Conservation (phyloP, 2,329 filamentous ascomycete genomes). For the Fusarium tupiense region DNA sequence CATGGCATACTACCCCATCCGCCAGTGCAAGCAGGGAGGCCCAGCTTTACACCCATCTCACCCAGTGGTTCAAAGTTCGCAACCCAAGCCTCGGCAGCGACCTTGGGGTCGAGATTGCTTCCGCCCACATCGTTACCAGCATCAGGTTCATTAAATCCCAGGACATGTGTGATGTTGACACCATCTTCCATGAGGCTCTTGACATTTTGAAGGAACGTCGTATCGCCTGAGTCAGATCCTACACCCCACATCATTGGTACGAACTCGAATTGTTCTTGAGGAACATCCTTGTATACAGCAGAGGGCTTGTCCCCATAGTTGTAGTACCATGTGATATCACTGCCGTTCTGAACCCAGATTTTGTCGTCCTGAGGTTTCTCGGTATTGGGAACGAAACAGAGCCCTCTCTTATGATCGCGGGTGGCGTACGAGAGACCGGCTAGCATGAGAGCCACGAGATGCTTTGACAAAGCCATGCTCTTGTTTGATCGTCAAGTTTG, state of each 20-base stretch:
- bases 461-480: slow-evolving; percentile 18
- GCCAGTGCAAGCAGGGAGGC: slow-evolving; percentile 76
- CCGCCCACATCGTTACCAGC: slow-evolving; percentile 65
- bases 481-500: background rate
- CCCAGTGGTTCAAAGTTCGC: slow-evolving; percentile 75
- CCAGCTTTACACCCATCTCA: slow-evolving; percentile 71
- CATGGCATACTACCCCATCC: slow-evolving; percentile 69
- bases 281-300: slow-evolving; percentile 56
- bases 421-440: slow-evolving; percentile 41
- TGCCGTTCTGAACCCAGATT: slow-evolving; percentile 67
- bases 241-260: slow-evolving; percentile 85
- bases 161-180: slow-evolving; percentile 70
- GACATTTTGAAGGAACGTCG: slow-evolving; percentile 70
- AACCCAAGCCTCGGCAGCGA: slow-evolving; percentile 76
- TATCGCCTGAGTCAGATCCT: slow-evolving; percentile 58
- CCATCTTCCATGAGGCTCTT: slow-evolving; percentile 60
- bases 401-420: slow-evolving; percentile 71
- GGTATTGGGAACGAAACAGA: slow-evolving; percentile 71
- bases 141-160: slow-evolving; percentile 87
- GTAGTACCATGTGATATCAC: slow-evolving; percentile 84
- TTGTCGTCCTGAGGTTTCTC: slow-evolving; percentile 68
- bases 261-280: slow-evolving; percentile 72
- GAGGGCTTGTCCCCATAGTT: slow-evolving; percentile 74
- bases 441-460: slow-evolving; percentile 34
- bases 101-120: slow-evolving; percentile 65